Evolutionary conservation across 148 eudicot genomes (phyloP), one percentile per base, ranked within the genome.

Genomic region (Vaccinium macrocarpon): DNA sequence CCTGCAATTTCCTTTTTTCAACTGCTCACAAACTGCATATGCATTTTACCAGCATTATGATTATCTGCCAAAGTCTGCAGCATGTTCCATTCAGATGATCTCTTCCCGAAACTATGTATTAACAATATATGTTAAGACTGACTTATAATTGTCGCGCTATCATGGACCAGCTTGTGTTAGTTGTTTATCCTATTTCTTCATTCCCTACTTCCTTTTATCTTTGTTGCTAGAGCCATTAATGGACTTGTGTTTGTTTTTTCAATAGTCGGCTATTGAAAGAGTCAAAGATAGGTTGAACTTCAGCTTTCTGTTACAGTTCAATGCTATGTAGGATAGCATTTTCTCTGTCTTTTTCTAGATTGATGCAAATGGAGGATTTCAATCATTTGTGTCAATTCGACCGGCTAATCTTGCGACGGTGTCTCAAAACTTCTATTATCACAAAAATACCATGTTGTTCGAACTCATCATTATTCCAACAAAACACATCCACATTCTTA

Each of bases 221-320:
- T 72, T 72, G 48, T 49, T 72, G 8, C 25, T 38, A 12, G 15
- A 27, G 32, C 50, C 75, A 81, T 35, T 66, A 48, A 48, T 81
- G 21, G 81, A 79, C 6, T 35, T 51, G 77, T 72, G 61, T 38
- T 83, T 87, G 55, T 74, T 10, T 62, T 35, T 84, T 64, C 48
- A 78, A 83, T 88, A 96, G 99, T 88, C 98, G 27, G 92, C 97
- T 88, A 95, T 98, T 85, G 98, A 96, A 84, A 93, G 90, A 91
- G 94, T 96, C 76, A 96, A 93, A 88, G 99, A 95, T 57, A 96
- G 92, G 91, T 92, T 96, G 96, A 94, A 85, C 87, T 94, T 87
- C 99, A 96, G 89, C 98, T 96, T 85, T 89, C 96, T 23, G 92
- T 98, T 93, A 91, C 61, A 35, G 55, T 56, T 2, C 66, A 56